A percentile compares a stretch with the other conserved stretches of the same genome.
Conservation (phyloP, 495 filamentous ascomycete genomes). For the Polyplosphaeria fusca region DNA sequence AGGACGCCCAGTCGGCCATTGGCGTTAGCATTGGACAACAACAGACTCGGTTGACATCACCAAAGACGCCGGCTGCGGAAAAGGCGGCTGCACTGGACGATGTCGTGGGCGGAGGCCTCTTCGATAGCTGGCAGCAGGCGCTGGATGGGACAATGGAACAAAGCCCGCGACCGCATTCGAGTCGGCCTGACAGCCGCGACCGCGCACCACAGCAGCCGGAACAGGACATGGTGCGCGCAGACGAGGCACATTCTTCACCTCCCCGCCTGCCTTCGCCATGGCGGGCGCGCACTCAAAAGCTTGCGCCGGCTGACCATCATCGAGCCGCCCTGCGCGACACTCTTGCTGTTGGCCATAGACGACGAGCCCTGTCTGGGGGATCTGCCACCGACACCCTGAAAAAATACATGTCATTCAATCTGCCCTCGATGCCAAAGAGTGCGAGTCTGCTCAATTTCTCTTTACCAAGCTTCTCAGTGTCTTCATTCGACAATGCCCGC, state of each 20-base stretch:
- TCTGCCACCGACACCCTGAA: slow-evolving; percentile 21
- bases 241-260: slow-evolving; percentile 2
- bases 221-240: background rate
- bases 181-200: slow-evolving; percentile 1
- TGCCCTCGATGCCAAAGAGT: slow-evolving; percentile 31
- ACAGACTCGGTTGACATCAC: slow-evolving; percentile 68
- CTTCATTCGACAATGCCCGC: slow-evolving; percentile 17
- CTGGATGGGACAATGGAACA: slow-evolving; percentile 19
- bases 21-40: slow-evolving; percentile 71
- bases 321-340: slow-evolving; percentile 24
- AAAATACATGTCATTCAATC: slow-evolving; percentile 32
- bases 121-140: slow-evolving; percentile 20
- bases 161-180: background rate
- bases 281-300: slow-evolving; percentile 48
- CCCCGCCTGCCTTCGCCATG: slow-evolving; percentile 49
- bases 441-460: slow-evolving; percentile 23
- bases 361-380: slow-evolving; percentile 24
- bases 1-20: slow-evolving; percentile 63
- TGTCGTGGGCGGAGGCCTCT: slow-evolving; percentile 45
- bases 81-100: slow-evolving; percentile 67
- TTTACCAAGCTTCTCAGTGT: slow-evolving; percentile 25
- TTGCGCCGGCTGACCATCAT: slow-evolving; percentile 18
- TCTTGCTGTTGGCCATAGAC: slow-evolving; percentile 36
- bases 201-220: background rate
- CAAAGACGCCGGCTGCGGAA: slow-evolving; percentile 70